Base-by-base conservation (phyloP, 495 filamentous ascomycete genomes). In the Collariella sp. region DNA sequence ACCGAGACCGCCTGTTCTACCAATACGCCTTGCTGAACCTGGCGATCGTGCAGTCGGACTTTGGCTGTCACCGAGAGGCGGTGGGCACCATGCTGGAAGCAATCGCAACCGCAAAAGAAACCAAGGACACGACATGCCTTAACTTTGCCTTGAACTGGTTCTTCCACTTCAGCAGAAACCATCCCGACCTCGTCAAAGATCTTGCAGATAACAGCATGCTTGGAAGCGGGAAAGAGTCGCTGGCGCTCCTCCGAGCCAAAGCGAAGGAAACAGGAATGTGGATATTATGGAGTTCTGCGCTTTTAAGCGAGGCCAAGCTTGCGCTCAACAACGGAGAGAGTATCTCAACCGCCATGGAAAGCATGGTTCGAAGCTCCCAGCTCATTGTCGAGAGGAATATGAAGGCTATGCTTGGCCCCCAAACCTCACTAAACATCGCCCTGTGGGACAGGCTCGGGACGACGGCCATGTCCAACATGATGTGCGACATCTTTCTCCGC, bases 81-180 rank as follows among this genome's bases (percentile, higher is more conserved):
- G 79, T 96, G 16, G 83, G 86, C 7, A 89, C 90, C 2, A 94
- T 97, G 83, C 79, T 90, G 55, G 93, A 97, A 67, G 88, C 90
- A 2, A 88, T 97, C 13, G 83, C 89, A 0, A 91, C 88, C 26
- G 93, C 93, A 0, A 76, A 91, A 51, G 93, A 97, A 68, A 93
- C 93, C 59, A 83, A 89, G 54, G 93, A 98, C 60, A 87, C 87
- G 77, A 82, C 79, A 7, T 97, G 94, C 64, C 74, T 98, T 35
- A 97, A 96, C 68, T 96, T 95, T 70, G 88, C 88, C 41, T 79
- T 97, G 58, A 95, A 88, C 66, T 98, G 93, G 94, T 76, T 97
- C n/a, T 93, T 94, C 66, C 91, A 96, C 65, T 91, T 98, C 60
- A 84, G 85, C 26, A 86, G 89, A 62, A 81, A 87, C 0, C 89